phyloP scores from a whole-genome alignment of 176 grass and related monocot genomes.

The Secale cereale region DNA sequence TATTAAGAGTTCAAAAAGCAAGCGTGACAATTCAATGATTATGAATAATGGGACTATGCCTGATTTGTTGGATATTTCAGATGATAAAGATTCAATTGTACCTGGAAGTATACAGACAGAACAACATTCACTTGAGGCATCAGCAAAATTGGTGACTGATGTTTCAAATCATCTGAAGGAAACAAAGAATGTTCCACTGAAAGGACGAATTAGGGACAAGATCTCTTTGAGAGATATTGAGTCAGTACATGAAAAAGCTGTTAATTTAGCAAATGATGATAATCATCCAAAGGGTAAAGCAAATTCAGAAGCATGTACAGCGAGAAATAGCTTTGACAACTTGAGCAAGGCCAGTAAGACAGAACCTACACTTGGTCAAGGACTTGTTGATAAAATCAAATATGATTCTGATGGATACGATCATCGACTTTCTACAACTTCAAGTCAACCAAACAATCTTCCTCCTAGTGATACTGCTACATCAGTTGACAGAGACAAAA shows the following conservation, averaged over 20 bases:
- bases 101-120: conserved; percentile 26
- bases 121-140: conserved; percentile 19
- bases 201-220: conserved; percentile 3
- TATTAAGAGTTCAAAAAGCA: conserved; percentile 27
- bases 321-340: conserved; percentile 19
- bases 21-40: conserved; percentile 13
- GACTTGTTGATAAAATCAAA: conserved; percentile 23
- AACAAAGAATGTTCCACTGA: conserved; percentile 28
- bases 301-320: conserved; percentile 25
- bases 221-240: conserved; percentile 15
- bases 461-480: conserved; percentile 14
- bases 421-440: conserved; percentile 15
- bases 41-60: conserved; percentile 31
- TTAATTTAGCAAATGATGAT: conserved; percentile 15
- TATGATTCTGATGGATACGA: conserved; percentile 24
- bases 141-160: neutral
- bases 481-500: conserved; percentile 27
- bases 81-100: conserved; percentile 25
- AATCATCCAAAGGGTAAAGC: conserved; percentile 12
- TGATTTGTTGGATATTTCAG: conserved; percentile 26
- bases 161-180: conserved; percentile 29
- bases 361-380: conserved; percentile 28
- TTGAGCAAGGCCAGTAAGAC: conserved; percentile 22
- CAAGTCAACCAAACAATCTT: conserved; percentile 30
- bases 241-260: conserved; percentile 19